Percentiles rank a stretch among this genome's conserved stretches.
Conservation (phyloP, 495 filamentous ascomycete species). For the Aspergillus affinis region DNA sequence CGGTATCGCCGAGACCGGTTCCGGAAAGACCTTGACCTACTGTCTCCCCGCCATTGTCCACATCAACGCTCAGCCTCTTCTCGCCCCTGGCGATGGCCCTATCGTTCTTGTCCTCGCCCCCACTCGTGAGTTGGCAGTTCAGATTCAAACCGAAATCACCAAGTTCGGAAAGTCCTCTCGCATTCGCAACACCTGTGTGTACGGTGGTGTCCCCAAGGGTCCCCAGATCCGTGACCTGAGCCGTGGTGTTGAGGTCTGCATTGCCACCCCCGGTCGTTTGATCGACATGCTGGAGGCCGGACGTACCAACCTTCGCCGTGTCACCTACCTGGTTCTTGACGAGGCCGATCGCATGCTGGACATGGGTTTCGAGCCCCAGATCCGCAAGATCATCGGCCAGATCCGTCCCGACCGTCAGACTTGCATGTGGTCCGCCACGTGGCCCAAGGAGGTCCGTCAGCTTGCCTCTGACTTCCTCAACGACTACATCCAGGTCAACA, state of each 20-base stretch:
- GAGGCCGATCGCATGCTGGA: conserved; percentile 99
- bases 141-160: conserved; percentile 99
- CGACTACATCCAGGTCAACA: conserved; percentile 98
- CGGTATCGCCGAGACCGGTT: conserved; percentile 98
- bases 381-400: conserved; percentile 95
- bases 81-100: conserved; percentile 94
- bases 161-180: conserved; percentile 98
- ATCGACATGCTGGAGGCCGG: conserved; percentile 98
- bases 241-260: conserved; percentile 94
- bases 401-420: conserved; percentile 98
- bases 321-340: conserved; percentile 96
- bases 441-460: conserved; percentile 98
- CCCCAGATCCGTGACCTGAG: conserved; percentile 92
- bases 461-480: conserved; percentile 92
- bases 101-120: conserved; percentile 95
- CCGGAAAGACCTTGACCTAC: conserved; percentile 98
- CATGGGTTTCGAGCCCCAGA: conserved; percentile 99
- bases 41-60: conserved; percentile 98
- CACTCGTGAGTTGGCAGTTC: conserved; percentile 95
- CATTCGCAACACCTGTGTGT: conserved; percentile 98
- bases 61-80: conserved; percentile 97
- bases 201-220: conserved; percentile 97
- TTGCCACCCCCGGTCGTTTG: conserved; percentile 94
- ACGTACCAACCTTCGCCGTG: conserved; percentile 96
- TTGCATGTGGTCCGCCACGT: conserved; percentile 99